Percentiles rank a stretch among this genome's conserved stretches.
These are phyloP conservation scores for Pisolithus marmoratus DNA, from an alignment of 768 basidiomycete genomes.

Conservation along the genomic window DNA sequence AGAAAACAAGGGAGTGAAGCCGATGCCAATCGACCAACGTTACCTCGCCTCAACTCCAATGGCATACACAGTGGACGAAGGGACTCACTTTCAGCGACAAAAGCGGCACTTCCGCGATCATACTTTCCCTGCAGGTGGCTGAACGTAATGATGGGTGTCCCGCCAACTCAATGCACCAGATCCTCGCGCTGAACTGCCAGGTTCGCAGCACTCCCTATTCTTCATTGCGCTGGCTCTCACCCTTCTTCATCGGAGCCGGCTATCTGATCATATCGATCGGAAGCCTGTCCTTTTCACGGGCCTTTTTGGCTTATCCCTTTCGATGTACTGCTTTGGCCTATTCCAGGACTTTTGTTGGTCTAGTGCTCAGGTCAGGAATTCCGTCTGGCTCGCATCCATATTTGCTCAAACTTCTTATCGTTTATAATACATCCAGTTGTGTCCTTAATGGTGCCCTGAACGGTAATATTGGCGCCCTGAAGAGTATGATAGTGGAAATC, in stretches of 20 bases:
- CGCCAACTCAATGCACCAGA: no score
- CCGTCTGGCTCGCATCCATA: not conserved
- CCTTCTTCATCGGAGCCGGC: slow-evolving; percentile 63
- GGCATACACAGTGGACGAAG: slow-evolving; percentile 43
- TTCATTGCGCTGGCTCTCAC: slow-evolving; percentile 64
- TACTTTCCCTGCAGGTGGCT: slow-evolving; percentile 67
- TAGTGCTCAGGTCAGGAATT: slow-evolving; percentile 29
- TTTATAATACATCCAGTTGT: no score
- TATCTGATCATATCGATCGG: slow-evolving; percentile 62
- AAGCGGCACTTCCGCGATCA: slow-evolving; percentile 46
- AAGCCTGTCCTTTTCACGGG: slow-evolving; percentile 24
- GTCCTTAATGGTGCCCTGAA: slow-evolving; percentile 68
- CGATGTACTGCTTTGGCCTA: slow-evolving; percentile 21
- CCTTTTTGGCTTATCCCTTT: slow-evolving; percentile 4
- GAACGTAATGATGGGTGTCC: slow-evolving; percentile 62
- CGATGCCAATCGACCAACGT: no score
- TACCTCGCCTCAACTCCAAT: slow-evolving; percentile 15
- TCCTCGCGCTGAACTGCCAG: not conserved
- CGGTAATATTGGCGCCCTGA: slow-evolving; percentile 65
- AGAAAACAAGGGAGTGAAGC: no score
- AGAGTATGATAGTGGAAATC: slow-evolving; percentile 70
- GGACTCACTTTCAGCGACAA: slow-evolving; percentile 37
- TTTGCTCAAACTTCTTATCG: no score
- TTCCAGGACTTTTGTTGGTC: slow-evolving; percentile 57
- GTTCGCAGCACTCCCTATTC: slow-evolving; percentile 66